Evolutionary conservation across 371 early-diverging fungal species (phyloP), one percentile per base, ranked within the genome.

Genomic region (Choanephora cucurbitarum): DNA sequence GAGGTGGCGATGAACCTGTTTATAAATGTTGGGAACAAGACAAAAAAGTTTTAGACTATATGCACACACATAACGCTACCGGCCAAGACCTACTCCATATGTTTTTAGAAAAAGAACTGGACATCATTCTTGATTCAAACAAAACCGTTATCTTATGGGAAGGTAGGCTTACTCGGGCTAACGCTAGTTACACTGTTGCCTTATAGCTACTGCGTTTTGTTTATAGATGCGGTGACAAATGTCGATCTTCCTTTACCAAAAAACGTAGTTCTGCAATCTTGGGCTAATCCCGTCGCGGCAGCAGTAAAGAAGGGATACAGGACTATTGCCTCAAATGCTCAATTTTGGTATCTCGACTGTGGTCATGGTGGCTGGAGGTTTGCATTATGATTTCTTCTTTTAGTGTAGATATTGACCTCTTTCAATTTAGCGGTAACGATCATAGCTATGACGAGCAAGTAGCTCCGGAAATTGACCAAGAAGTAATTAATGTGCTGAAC

Each of bases 1-100:
- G 82, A 8, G 89, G 89, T 21, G 84, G 83, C 32, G 91, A 90
- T 68, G 90, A 90, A 52, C 87, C 89, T 48, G 80, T 87, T 49
- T 72, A 77, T 59, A 80, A 86, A 19, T 90, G 90, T 67, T 91
- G 85, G 78, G 66, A 72, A 7, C 58, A 78, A 43, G 69, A 81
- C 28, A 41, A 52, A 11, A 49, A 52, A 17, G 74, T 81, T 46
- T 57, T 57, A 40, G 55, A 70, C 5, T 79, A 74, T 34, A 71
- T 74, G 74, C 44, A 65, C 37, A 39, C 60, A 21, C 37, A 76
- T 37, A 75, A 75, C 54, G 71, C 52, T 1, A 74, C 73, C 1
- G 69, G 70, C 0, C 44, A 62, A 10, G 79, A 76, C 45, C 55
- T 79, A 1, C 52, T 79, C 8, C 18, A 58, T 13, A 52, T 47